phyloP scores from a whole-genome alignment of 768 basidiomycete genomes.

The Leucosporidium creatinivorum region DNA sequence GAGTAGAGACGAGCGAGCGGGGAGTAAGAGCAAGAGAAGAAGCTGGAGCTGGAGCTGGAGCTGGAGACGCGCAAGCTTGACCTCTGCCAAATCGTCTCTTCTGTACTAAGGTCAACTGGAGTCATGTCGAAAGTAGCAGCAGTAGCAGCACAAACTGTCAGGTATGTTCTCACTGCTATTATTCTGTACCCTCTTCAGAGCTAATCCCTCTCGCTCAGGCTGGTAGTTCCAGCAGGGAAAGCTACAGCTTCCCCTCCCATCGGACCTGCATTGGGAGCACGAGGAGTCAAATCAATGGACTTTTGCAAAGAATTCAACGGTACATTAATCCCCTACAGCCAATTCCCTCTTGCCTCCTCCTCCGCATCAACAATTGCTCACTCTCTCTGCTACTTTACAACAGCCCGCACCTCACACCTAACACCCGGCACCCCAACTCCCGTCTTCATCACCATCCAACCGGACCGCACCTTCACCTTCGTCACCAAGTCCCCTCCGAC shows the following conservation, averaged over 20 bases:
- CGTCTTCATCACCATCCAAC: constrained; percentile 84
- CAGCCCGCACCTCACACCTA: constrained; percentile 80
- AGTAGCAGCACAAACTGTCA: constrained; percentile 15
- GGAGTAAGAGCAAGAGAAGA: no score
- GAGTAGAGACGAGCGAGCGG: no score
- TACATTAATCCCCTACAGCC: not conserved
- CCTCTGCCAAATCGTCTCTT: no score
- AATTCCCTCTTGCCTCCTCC: not conserved
- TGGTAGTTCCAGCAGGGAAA: constrained; percentile 85
- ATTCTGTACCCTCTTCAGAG: no score
- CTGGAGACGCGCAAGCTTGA: no score
- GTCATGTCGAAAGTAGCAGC: constrained; percentile 21
- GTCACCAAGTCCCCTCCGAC: constrained; percentile 80
- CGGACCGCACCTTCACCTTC: constrained; percentile 93
- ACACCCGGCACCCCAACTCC: constrained; percentile 78
- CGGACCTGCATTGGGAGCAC: constrained; percentile 92
- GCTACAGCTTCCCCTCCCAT: constrained; percentile 93
- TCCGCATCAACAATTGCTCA: not conserved
- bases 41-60: no score
- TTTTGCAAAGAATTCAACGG: constrained; percentile 98
- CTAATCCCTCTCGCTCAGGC: constrained; percentile 46
- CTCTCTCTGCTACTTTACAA: not conserved
- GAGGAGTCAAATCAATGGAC: constrained; percentile 98
- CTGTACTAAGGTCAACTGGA: no score
- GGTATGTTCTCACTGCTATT: not conserved